Evolutionary conservation across 164 flowering plant genomes (phyloP), one percentile per base, ranked within the genome.

Genomic region (Vitis cinerea): DNA sequence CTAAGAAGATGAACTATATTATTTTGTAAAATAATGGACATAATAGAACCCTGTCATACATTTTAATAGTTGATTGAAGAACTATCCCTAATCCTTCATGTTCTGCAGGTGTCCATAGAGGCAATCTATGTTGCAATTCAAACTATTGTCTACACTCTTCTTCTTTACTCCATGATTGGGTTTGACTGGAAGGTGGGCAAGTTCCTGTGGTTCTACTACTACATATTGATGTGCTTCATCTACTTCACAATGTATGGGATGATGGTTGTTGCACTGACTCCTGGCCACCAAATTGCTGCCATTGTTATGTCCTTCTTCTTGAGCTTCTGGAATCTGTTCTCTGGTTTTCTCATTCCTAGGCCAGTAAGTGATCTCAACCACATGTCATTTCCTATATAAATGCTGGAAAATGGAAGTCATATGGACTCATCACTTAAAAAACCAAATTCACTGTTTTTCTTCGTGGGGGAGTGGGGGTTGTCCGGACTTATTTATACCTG

Each of bases 241-340:
- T 83, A 78, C 79, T 88, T 84, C 86, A 80, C 85, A 10, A 8
- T 87, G 72, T 88, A 83, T 27, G 93, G 93, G 9, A 88, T 88
- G 93, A 87, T 87, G 93, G 68, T 81, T 63, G 81, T 87, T 4
- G 85, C 93, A 5, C 59, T 84, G 64, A 87, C 89, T 8, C 90
- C 93, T 10, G 77, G 78, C 71, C 81, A 69, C 59, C 86, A 87
- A 76, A 71, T 88, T 55, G 88, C 87, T 17, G 84, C 87, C 77
- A 75, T 87, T 65, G 64, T 67, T 31, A 80, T 83, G 85, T 79
- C 82, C 62, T 87, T 87, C 83, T 87, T 88, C 83, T 60, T 82
- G 17, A 72, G 80, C 65, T 78, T 88, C 69, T 88, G 90, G 93
- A 87, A 87, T 75, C 73, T 88, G 77, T 88, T 88, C 83, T 82